Evolutionary conservation across 306 rosid genomes (phyloP).

Genomic region (Luffa aegyptiaca): DNA sequence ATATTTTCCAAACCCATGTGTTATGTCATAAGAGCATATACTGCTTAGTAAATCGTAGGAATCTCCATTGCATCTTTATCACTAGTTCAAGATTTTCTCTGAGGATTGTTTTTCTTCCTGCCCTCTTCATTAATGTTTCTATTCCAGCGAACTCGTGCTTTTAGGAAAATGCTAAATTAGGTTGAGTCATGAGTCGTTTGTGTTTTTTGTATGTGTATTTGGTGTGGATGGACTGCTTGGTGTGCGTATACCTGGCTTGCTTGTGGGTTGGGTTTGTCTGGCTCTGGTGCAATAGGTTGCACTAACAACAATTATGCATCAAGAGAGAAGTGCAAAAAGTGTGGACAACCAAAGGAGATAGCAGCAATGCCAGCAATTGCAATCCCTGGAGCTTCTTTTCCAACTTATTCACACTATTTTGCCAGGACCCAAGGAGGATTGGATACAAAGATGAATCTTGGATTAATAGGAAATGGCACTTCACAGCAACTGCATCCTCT

Average conservation of each 20-base stretch:
- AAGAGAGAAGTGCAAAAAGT: constrained; percentile 97
- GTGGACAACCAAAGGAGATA: constrained; percentile 90
- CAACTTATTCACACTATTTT: constrained; percentile 54
- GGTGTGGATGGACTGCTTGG: constrained; percentile 79
- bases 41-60: background rate
- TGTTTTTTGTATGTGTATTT: constrained; percentile 78
- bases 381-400: constrained; percentile 71
- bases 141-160: constrained; percentile 22
- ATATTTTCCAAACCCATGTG: background rate
- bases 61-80: background rate
- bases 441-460: constrained; percentile 50
- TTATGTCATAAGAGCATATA: background rate
- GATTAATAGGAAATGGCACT: constrained; percentile 53
- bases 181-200: constrained; percentile 55
- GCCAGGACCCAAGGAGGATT: constrained; percentile 62
- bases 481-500: constrained; percentile 38
- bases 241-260: constrained; percentile 64
- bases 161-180: constrained; percentile 47
- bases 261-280: constrained; percentile 68
- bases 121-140: constrained; percentile 10
- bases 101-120: constrained; percentile 8
- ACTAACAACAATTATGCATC: constrained; percentile 99
- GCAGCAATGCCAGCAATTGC: constrained; percentile 90
- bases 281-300: constrained; percentile 96
- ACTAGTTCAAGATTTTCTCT: background rate